A percentile compares a stretch with the other conserved stretches of the same genome.
Conservation (phyloP, 768 basidiomycete genomes). For the Xerocomellus intermedius region DNA sequence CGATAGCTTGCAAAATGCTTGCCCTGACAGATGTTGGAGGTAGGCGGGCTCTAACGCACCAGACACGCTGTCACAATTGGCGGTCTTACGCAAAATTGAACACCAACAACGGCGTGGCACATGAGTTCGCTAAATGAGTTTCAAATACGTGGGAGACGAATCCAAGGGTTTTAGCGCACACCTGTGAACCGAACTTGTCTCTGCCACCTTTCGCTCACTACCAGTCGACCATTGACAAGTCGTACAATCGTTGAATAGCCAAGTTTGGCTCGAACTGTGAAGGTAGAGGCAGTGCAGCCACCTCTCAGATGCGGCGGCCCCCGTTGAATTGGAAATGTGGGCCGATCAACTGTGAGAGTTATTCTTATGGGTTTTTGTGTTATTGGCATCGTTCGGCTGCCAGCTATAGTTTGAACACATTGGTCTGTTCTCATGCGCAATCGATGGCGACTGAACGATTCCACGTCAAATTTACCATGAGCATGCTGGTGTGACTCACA, state of each 20-base stretch:
- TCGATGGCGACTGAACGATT: background rate
- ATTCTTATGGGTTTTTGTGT: conserved; percentile 4
- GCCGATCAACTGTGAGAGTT: conserved; percentile 13
- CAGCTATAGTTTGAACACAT: background rate
- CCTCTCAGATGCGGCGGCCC: background rate
- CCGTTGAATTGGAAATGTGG: conserved; percentile 21
- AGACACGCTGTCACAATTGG: conserved; percentile 17
- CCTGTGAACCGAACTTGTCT: conserved; percentile 1
- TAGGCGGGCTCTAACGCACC: background rate
- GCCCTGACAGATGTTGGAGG: conserved; percentile 5
- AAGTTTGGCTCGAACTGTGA: conserved; percentile 9
- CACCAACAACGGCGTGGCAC: conserved; percentile 2
- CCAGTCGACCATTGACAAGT: background rate
- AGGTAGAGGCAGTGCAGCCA: conserved; percentile 1
- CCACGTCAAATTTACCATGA: background rate
- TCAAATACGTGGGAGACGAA: conserved; percentile 15
- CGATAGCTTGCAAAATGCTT: background rate
- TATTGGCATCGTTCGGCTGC: conserved; percentile 7
- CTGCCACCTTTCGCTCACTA: background rate
- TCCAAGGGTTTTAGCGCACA: conserved; percentile 20
- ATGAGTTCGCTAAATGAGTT: conserved; percentile 15
- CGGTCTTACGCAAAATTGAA: conserved; percentile 15
- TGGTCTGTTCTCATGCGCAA: conserved; percentile 9
- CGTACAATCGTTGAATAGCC: background rate
- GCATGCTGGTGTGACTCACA: conserved; percentile 5